These are phyloP conservation scores for Petrea volubilis DNA, from an alignment of 257 asterid species.

Conservation along the genomic window DNA sequence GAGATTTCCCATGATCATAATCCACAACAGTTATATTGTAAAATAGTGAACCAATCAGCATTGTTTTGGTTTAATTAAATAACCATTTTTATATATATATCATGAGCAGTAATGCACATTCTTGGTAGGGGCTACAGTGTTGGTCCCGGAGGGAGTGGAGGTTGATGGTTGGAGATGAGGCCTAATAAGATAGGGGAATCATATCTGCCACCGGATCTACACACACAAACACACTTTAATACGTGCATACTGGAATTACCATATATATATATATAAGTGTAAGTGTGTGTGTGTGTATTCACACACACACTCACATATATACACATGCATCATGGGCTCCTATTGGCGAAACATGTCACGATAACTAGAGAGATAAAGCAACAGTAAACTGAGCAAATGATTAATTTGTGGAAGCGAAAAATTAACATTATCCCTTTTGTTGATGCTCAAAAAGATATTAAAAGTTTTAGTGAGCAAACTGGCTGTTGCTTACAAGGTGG, in stretches of 20 bases:
- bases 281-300: neutral
- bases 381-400: conserved; percentile 26
- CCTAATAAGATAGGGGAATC: conserved; percentile 25
- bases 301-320: too few relatives aligned
- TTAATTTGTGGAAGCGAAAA: conserved; percentile 21
- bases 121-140: conserved; percentile 22
- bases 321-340: conserved; percentile 25
- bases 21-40: neutral
- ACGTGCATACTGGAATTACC: neutral
- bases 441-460: conserved; percentile 18
- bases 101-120: conserved; percentile 17
- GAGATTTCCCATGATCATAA: conserved; percentile 8
- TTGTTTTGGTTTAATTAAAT: neutral
- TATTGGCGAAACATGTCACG: conserved; percentile 47
- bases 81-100: neutral
- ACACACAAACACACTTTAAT: neutral
- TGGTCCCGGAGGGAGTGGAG: conserved; percentile 9
- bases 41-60: neutral
- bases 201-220: conserved; percentile 1
- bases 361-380: conserved; percentile 38
- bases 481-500: conserved; percentile 42
- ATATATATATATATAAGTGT: neutral
- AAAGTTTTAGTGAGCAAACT: conserved; percentile 1
- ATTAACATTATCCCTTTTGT: neutral
- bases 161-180: conserved; percentile 24